Base-by-base conservation (phyloP, 139 green algal species). In the Picochlorum sp. region DNA sequence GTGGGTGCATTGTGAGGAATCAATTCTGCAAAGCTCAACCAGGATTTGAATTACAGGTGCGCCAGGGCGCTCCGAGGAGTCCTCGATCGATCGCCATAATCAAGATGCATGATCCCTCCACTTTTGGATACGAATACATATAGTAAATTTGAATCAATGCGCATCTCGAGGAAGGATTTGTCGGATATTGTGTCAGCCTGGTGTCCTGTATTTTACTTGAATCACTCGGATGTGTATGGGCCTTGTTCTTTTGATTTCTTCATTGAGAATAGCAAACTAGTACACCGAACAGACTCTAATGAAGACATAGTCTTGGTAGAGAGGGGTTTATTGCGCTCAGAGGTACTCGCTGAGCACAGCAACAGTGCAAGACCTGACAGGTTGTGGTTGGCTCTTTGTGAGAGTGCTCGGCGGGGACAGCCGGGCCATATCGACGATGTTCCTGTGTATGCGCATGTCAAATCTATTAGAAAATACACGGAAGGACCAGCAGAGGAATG, bases 381-480 rank as follows among this genome's bases (percentile, higher is more conserved):
- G 6, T 57, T 73, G 24, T 41, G 57, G 44, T 52, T 77, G 68
- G n/a, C 56, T 11, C 57, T 79, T 56, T 37, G 77, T 23, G 30
- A 38, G 0, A 41, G 24, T 20, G 73, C 63, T 9, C 56, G 68
- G n/a, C 15, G 13, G 8, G 73, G 68, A 21, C 23, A 45, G 32
- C 26, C 59, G 49, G 58, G 72, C 63, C 18, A 61, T 30, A 18
- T 83, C 4, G 28, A 76, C 45, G 23, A 67, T 2, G 73, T 81
- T 30, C 77, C 77, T 5, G 51, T 83, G 30, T 83, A 83, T 37
- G 72, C 67, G 0, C 47, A 74, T 21, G 62, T 64, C 21, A 78
- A 81, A 41, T 30, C 58, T 21, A 67, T 81, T 9, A 16, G 64
- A 3, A 9, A 41, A 11, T 11, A 41, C 7, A 4, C 21, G 1